Conservation (phyloP, 1,284 basidiomycete genomes). For the Porodaedalea pini region DNA sequence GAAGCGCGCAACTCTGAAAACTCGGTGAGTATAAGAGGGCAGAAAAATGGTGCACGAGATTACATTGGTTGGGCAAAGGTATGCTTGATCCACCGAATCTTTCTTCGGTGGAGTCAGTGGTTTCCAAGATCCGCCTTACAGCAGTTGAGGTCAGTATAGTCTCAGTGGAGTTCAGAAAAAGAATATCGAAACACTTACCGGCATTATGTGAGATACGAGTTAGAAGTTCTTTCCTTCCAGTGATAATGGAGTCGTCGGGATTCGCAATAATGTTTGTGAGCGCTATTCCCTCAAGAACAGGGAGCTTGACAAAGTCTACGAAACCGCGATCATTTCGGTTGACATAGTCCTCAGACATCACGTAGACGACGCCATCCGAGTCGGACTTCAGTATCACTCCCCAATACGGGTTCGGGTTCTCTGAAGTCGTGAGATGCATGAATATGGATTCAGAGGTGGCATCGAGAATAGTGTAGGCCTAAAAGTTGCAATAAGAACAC, state of each 20-base stretch:
- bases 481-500: background rate
- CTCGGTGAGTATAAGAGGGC: background rate
- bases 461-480: slow-evolving; percentile 80
- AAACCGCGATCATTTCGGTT: slow-evolving; percentile 86
- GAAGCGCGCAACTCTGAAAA: slow-evolving; percentile 73
- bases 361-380: slow-evolving; percentile 41
- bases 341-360: slow-evolving; percentile 78
- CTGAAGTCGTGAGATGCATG: slow-evolving; percentile 91
- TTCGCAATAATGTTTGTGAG: slow-evolving; percentile 89
- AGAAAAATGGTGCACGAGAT: background rate
- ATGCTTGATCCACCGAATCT: slow-evolving; percentile 53
- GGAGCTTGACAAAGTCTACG: slow-evolving; percentile 98
- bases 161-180: background rate
- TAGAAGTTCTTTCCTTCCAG: slow-evolving; percentile 75
- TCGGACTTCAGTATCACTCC: slow-evolving; percentile 95
- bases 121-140: slow-evolving; percentile 83
- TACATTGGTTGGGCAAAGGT: background rate
- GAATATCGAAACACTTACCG: slow-evolving; percentile 1
- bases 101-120: slow-evolving; percentile 66
- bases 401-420: slow-evolving; percentile 71
- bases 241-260: slow-evolving; percentile 69
- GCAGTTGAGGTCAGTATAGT: background rate
- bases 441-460: slow-evolving; percentile 92
- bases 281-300: slow-evolving; percentile 93
- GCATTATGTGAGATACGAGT: slow-evolving; percentile 32